Conservation (phyloP, 2,329 filamentous ascomycete genomes). For the Pseudocercospora crystallina region DNA sequence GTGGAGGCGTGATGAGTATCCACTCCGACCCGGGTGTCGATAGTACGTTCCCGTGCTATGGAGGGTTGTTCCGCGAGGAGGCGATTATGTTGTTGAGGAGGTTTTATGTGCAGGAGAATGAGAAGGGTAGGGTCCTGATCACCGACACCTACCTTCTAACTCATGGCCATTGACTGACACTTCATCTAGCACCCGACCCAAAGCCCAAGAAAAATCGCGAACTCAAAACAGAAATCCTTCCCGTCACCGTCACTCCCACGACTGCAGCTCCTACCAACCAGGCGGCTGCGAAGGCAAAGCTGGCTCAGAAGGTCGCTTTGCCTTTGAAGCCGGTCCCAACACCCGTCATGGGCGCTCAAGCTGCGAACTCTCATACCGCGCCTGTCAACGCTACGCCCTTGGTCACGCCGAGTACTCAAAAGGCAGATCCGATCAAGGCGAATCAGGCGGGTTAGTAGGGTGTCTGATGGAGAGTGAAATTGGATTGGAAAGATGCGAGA, state of each 20-base stretch:
- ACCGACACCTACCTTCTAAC: neutral
- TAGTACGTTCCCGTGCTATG: conserved; percentile 75
- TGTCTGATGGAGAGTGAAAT: too few species aligned
- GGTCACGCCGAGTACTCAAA: conserved; percentile 1
- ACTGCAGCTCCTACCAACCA: conserved; percentile 14
- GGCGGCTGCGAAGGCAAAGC: conserved; percentile 12
- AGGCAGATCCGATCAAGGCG: too few species aligned
- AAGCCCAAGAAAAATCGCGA: conserved; percentile 64
- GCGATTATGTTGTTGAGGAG: conserved; percentile 87
- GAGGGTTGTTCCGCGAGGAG: conserved; percentile 85
- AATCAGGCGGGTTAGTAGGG: too few species aligned
- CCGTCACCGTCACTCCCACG: conserved; percentile 38
- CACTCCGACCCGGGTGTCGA: conserved; percentile 76
- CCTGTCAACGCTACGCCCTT: conserved; percentile 10
- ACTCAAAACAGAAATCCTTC: conserved; percentile 59
- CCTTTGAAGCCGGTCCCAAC: conserved; percentile 17
- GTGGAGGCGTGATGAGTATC: conserved; percentile 86
- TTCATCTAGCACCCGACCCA: conserved; percentile 57
- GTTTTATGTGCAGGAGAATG: conserved; percentile 98
- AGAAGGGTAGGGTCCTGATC: conserved; percentile 64
- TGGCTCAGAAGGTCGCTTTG: conserved; percentile 9
- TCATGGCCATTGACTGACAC: neutral
- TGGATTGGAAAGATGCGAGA: too few species aligned
- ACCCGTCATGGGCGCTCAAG: conserved; percentile 22
- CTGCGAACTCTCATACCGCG: conserved; percentile 13